These are phyloP conservation scores for Ambrosia hybrid DNA, from an alignment of 140 eudicot species.

Conservation along the genomic window DNA sequence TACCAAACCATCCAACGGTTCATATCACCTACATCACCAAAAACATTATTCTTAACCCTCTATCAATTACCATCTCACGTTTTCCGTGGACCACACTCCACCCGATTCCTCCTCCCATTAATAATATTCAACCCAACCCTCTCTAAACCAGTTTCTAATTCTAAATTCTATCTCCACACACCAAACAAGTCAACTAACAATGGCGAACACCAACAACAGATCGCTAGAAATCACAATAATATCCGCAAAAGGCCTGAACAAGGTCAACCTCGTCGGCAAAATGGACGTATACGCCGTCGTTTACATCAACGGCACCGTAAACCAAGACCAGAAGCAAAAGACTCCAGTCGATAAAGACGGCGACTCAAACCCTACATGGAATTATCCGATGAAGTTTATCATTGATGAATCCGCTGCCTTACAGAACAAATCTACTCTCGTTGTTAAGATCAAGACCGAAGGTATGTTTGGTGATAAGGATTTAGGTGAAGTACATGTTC, in stretches of 20 bases:
- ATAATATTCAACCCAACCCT: not conserved
- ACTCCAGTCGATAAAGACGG: constrained; percentile 17
- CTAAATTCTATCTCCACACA: too few relatives aligned
- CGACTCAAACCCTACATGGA: constrained; percentile 14
- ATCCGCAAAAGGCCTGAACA: constrained; percentile 17
- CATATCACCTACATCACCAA: too few relatives aligned
- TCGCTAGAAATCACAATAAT: constrained; percentile 6
- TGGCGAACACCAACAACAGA: not conserved
- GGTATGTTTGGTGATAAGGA: constrained; percentile 17
- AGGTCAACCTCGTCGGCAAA: constrained; percentile 18
- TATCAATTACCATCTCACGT: not conserved
- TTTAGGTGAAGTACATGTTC: constrained; percentile 14
- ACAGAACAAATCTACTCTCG: not conserved
- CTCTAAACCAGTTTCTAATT: not conserved
- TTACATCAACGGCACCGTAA: constrained; percentile 13
- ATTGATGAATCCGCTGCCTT: not conserved
- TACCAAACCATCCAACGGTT: too few relatives aligned
- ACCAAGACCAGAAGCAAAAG: constrained; percentile 16
- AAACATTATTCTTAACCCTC: too few relatives aligned
- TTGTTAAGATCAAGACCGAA: constrained; percentile 10
- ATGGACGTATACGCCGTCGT: constrained; percentile 19
- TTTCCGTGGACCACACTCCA: not conserved
- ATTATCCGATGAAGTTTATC: not conserved
- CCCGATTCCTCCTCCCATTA: not conserved
- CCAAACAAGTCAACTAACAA: not conserved